Evolutionary conservation across 768 basidiomycete genomes (phyloP), one percentile per base, ranked within the genome.

Genomic region (Tulasnella sp.): DNA sequence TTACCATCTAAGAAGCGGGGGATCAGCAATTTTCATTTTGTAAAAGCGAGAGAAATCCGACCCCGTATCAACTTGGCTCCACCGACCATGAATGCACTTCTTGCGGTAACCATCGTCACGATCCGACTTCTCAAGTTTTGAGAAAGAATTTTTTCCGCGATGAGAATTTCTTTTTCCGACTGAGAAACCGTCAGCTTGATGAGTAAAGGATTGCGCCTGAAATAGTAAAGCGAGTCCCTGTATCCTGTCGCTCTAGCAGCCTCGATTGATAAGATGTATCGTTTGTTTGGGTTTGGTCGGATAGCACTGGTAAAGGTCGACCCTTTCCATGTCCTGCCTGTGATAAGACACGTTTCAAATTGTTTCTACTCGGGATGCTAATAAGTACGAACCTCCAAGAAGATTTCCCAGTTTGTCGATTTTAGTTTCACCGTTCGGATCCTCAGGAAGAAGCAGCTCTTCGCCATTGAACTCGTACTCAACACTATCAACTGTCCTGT

Each of bases 141-240:
- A 39, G 87, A 85, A 0, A 99, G 77, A 62, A 89, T 84, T 2
- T 90, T 90, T 43, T 77, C 77, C 35, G 79, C 75, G 59, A 99
- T 95, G 59, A 98, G 79, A 55, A 81, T 78, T 58, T 96, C 89
- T 63, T 96, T 95, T 67, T 98, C 95, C 15, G 76, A 73, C 53
- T 89, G 83, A 0, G 82, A 85, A 28, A 89, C 88, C 56, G 82
- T 83, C 54, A 95, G 74, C 65, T 98, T 98, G 70, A 91, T 72
- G 13, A 93, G 83, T 25, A 89, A 78, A 0, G 79, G 78, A 57
- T 93, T 95, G 5, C 90, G 77, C 2, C 95, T 83, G 67, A 96
- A 92, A 66, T 96, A 96, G 66, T 96, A 95, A n/a, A 98, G 70
- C 7, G 95, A 96, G 65, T 98, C 95, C 42, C 90, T 78, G 67